Conservation (phyloP, 2,329 filamentous ascomycete genomes). For the Paecilomyces formosus region DNA sequence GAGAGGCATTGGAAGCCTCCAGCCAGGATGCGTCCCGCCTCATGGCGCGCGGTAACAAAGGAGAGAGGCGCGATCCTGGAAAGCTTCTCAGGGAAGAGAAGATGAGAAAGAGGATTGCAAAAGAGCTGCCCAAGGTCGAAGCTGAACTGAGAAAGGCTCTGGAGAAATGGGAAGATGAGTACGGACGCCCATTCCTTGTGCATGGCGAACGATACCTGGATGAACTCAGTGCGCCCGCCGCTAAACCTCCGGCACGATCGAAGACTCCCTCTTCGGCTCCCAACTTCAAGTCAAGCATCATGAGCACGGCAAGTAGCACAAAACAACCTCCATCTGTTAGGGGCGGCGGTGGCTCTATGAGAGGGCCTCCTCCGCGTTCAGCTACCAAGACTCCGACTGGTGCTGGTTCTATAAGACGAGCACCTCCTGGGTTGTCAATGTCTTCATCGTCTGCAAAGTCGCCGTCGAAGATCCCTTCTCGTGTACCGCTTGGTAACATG, state of each 20-base stretch:
- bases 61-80: conserved; percentile 88
- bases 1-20: conserved; percentile 78
- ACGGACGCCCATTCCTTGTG: conserved; percentile 85
- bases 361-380: conserved; percentile 34
- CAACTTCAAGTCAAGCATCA: conserved; percentile 16
- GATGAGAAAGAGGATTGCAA: conserved; percentile 94
- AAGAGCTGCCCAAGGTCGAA: conserved; percentile 88
- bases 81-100: conserved; percentile 94
- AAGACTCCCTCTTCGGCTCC: conserved; percentile 37
- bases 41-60: conserved; percentile 85
- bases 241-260: conserved; percentile 56
- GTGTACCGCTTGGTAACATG: conserved; percentile 40
- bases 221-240: conserved; percentile 58
- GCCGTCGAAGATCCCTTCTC: conserved; percentile 42
- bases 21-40: conserved; percentile 92
- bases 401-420: conserved; percentile 31
- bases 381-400: conserved; percentile 42
- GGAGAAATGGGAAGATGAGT: conserved; percentile 87
- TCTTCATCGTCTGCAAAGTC: conserved; percentile 29
- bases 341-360: conserved; percentile 26
- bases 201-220: conserved; percentile 89
- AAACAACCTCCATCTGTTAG: conserved; percentile 24
- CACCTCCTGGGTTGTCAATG: conserved; percentile 6
- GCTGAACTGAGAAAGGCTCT: conserved; percentile 75
- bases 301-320: neutral